Percentiles rank a stretch among this genome's conserved stretches.
phyloP scores from a whole-genome alignment of 192 early-diverging fungal genomes.

The Backusella tuberculispora region DNA sequence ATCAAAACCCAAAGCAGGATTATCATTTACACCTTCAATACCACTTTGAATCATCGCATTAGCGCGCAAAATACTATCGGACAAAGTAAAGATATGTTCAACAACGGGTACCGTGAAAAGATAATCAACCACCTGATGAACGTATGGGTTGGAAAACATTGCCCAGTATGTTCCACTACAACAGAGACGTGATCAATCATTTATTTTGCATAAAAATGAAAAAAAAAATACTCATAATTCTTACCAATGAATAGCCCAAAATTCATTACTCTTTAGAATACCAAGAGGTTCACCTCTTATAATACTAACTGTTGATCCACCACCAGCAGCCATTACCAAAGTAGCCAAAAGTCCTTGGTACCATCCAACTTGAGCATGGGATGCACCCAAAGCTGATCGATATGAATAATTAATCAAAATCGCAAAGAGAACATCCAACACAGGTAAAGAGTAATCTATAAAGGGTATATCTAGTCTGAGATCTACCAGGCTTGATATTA shows the following conservation, averaged over 20 bases:
- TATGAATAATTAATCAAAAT: constrained; percentile 31
- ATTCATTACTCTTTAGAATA: constrained; percentile 33
- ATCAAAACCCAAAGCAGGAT: constrained; percentile 28
- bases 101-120: constrained; percentile 27
- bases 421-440: constrained; percentile 25
- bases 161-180: constrained; percentile 33
- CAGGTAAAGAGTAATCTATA: constrained; percentile 3
- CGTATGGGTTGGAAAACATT: constrained; percentile 33
- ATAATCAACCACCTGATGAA: constrained; percentile 24
- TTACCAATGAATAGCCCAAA: constrained; percentile 41
- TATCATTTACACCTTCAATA: constrained; percentile 35
- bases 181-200: background rate
- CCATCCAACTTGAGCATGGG: constrained; percentile 41
- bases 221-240: background rate
- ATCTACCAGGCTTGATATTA: background rate
- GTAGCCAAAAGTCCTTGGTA: constrained; percentile 41
- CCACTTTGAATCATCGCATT: constrained; percentile 28
- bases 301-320: constrained; percentile 35
- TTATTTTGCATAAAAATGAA: background rate
- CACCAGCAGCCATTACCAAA: constrained; percentile 38
- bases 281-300: constrained; percentile 38
- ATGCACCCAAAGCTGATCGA: constrained; percentile 24
- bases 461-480: constrained; percentile 8
- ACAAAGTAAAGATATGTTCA: constrained; percentile 21
- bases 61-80: constrained; percentile 35